Evolutionary conservation across 208 protist genomes (phyloP).

Genomic region (Trypanosoma grayi): DNA sequence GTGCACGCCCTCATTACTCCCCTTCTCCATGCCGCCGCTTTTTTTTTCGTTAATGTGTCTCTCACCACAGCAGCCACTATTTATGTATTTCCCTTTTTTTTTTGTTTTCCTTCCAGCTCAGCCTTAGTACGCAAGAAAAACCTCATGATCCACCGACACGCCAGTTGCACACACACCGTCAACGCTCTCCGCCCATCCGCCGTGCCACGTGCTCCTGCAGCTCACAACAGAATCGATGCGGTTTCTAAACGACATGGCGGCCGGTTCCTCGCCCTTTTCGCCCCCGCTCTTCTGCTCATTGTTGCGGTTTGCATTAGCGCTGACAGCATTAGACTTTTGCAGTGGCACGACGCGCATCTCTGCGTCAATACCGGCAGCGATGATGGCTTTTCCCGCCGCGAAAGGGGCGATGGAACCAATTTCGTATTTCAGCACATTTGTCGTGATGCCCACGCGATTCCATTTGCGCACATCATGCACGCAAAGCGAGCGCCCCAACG

Average conservation of each 20-base stretch:
- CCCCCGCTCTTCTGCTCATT: constrained; percentile 6
- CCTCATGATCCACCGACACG: constrained; percentile 66
- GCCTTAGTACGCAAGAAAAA: constrained; percentile 58
- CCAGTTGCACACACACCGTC: constrained; percentile 47
- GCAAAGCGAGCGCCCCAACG: constrained; percentile 63
- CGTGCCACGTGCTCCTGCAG: constrained; percentile 69
- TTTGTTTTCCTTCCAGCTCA: neutral
- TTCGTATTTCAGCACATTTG: constrained; percentile 79
- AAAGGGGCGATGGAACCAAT: constrained; percentile 50
- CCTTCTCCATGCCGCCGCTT: neutral
- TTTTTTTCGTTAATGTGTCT: neutral
- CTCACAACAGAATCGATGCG: constrained; percentile 61
- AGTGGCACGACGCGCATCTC: constrained; percentile 24
- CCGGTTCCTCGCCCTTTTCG: constrained; percentile 12
- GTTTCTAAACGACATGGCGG: constrained; percentile 63
- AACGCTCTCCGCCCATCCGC: constrained; percentile 51
- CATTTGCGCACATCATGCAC: constrained; percentile 84
- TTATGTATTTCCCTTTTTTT: neutral
- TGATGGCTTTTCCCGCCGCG: constrained; percentile 46
- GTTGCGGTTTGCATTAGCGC: neutral
- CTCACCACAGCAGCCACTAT: neutral
- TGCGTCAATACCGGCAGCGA: constrained; percentile 51
- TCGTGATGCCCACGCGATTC: constrained; percentile 47
- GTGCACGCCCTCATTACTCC: neutral
- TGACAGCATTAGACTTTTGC: neutral